phyloP scores from a whole-genome alignment of 257 asterid species.

The Pogostemon cablin region DNA sequence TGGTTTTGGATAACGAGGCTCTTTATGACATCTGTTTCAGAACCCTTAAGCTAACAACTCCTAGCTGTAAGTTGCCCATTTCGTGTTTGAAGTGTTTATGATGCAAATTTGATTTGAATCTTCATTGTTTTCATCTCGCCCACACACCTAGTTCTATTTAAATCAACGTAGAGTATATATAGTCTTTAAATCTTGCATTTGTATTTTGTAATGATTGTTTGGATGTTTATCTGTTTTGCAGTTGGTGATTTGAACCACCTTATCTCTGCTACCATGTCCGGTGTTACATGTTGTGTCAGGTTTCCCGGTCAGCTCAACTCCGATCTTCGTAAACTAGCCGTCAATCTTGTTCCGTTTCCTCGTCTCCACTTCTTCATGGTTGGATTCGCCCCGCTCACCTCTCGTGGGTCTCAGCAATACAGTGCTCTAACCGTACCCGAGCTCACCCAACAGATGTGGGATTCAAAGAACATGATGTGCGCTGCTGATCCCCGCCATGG shows the following conservation, averaged over 20 bases:
- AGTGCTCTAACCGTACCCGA: conserved; percentile 35
- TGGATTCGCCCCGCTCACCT: conserved; percentile 38
- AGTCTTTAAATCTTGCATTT: background rate
- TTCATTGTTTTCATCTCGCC: background rate
- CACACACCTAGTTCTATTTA: too few species aligned
- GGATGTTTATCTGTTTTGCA: background rate
- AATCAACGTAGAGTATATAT: too few species aligned
- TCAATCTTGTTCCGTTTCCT: conserved; percentile 40
- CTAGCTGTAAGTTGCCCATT: conserved; percentile 37
- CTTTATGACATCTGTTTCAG: conserved; percentile 37
- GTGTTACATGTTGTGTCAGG: conserved; percentile 40
- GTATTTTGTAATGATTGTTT: background rate
- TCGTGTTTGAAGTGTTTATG: background rate
- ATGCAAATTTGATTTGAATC: background rate
- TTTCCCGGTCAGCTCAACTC: conserved; percentile 43
- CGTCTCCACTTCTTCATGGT: conserved; percentile 45
- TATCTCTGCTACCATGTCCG: conserved; percentile 46
- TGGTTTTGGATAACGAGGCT: conserved; percentile 38
- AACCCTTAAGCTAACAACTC: conserved; percentile 38
- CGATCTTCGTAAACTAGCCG: conserved; percentile 40
- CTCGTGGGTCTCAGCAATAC: conserved; percentile 40
- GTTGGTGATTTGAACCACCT: conserved; percentile 46
- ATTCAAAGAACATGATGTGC: conserved; percentile 41
- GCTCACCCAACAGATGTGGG: conserved; percentile 45
- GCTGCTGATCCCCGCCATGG: conserved; percentile 36